phyloP scores from a whole-genome alignment of 805 yeast species.

The Pichia exigua region DNA sequence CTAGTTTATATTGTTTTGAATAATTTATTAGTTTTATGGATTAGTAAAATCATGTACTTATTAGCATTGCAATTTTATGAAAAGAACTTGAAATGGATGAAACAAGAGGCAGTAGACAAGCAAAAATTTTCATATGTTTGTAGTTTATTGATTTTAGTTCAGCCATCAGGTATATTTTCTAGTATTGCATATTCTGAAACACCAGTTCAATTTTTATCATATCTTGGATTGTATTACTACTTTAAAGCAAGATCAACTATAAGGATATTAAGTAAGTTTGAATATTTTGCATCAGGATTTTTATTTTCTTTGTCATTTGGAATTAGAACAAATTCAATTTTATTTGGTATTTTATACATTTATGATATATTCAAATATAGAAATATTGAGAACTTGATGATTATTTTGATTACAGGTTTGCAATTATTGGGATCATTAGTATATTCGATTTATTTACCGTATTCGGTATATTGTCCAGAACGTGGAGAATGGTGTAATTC shows the following conservation, averaged over 20 bases:
- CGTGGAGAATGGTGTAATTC: constrained; percentile 73
- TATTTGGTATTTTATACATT: constrained; percentile 62
- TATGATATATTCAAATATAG: constrained; percentile 41
- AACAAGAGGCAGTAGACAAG: neutral
- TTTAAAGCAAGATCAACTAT: constrained; percentile 23
- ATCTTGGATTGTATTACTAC: constrained; percentile 47
- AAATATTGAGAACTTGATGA: constrained; percentile 10
- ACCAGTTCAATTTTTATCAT: constrained; percentile 51
- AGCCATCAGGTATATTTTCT: constrained; percentile 77
- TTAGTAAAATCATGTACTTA: constrained; percentile 37
- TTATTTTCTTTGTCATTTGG: constrained; percentile 50
- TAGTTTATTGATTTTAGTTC: constrained; percentile 23
- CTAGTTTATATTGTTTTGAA: constrained; percentile 41
- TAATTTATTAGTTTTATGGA: constrained; percentile 43
- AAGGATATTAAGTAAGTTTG: neutral
- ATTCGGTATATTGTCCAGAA: constrained; percentile 53
- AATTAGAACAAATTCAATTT: constrained; percentile 67
- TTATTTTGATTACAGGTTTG: constrained; percentile 48
- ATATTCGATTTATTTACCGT: constrained; percentile 45
- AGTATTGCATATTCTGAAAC: constrained; percentile 74
- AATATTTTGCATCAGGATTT: constrained; percentile 42
- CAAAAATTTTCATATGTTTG: neutral
- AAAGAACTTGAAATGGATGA: neutral
- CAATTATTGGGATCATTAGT: constrained; percentile 41
- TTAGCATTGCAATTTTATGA: neutral